Percentiles rank a stretch among this genome's conserved stretches.
Evolutionary conservation across 768 basidiomycete species (phyloP).

Genomic region (Podaxis sp.): DNA sequence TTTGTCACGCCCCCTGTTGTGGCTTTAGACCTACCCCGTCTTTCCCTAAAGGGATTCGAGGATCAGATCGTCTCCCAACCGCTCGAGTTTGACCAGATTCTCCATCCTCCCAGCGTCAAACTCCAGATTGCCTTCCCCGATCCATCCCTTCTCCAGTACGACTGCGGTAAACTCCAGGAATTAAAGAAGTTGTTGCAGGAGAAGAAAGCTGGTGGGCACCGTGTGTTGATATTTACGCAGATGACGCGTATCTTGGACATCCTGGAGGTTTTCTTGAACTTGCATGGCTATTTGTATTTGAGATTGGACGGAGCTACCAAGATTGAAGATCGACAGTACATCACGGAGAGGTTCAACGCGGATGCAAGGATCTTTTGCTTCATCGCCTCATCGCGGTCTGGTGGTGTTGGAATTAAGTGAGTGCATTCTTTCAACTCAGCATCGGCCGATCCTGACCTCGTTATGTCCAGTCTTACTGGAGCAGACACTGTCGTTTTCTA

Average conservation of each 20-base stretch:
- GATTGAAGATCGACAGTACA: conserved; percentile 90
- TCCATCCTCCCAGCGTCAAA: conserved; percentile 79
- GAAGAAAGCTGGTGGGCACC: conserved; percentile 85
- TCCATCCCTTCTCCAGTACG: conserved; percentile 85
- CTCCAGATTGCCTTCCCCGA: conserved; percentile 94
- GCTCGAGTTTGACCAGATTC: conserved; percentile 57
- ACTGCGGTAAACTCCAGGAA: conserved; percentile 93
- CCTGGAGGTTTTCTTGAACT: conserved; percentile 88
- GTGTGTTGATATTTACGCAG: conserved; percentile 93
- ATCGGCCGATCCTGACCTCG: conserved; percentile 20
- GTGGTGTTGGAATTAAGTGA: conserved; percentile 94
- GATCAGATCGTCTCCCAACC: conserved; percentile 28
- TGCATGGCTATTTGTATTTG: conserved; percentile 91
- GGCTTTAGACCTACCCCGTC: conserved; percentile 67
- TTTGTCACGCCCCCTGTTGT: conserved; percentile 81
- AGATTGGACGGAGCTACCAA: conserved; percentile 95
- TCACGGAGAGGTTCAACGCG: conserved; percentile 85
- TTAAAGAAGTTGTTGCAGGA: conserved; percentile 77
- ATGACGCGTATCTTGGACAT: conserved; percentile 96
- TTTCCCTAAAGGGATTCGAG: conserved; percentile 52
- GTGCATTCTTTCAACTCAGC: conserved; percentile 27
- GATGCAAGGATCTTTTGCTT: conserved; percentile 83
- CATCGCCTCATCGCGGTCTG: conserved; percentile 78
- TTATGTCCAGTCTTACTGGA: conserved; percentile 61
- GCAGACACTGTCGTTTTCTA: conserved; percentile 98